Evolutionary conservation across 148 eudicot species (phyloP).

Genomic region (Rheum nobile): DNA sequence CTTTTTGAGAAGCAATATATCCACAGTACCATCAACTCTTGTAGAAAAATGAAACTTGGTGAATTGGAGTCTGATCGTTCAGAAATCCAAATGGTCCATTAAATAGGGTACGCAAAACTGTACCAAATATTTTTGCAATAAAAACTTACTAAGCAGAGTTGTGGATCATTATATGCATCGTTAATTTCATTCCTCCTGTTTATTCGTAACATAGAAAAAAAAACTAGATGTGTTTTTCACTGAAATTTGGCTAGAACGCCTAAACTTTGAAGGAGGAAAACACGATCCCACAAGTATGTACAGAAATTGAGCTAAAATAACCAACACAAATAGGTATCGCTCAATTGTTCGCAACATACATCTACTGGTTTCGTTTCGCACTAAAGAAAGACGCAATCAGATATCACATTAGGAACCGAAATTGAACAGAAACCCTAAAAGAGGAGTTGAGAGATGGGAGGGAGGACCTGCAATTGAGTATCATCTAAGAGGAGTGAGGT

Average conservation of each 20-base stretch:
- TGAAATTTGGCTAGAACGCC: too few relatives aligned
- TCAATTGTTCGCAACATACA: background rate
- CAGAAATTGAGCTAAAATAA: background rate
- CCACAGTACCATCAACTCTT: background rate
- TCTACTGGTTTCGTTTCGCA: background rate
- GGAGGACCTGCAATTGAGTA: constrained; percentile 80
- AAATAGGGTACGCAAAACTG: background rate
- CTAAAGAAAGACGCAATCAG: background rate
- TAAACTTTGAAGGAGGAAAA: background rate
- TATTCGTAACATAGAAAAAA: background rate
- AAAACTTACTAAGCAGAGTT: background rate
- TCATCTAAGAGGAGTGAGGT: constrained; percentile 83
- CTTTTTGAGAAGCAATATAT: background rate
- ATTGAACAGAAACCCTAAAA: background rate
- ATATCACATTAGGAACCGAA: background rate
- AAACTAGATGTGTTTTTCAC: too few relatives aligned
- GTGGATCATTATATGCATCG: background rate
- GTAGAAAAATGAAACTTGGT: background rate
- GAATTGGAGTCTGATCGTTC: background rate
- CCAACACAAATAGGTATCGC: background rate
- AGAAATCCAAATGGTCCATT: background rate
- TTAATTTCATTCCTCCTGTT: background rate
- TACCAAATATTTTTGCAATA: background rate
- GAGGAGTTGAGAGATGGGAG: background rate
- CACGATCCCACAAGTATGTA: background rate